Percentiles rank a stretch among this genome's conserved stretches.
Conservation (phyloP, 257 asterid genomes). For the Lantana camara region DNA sequence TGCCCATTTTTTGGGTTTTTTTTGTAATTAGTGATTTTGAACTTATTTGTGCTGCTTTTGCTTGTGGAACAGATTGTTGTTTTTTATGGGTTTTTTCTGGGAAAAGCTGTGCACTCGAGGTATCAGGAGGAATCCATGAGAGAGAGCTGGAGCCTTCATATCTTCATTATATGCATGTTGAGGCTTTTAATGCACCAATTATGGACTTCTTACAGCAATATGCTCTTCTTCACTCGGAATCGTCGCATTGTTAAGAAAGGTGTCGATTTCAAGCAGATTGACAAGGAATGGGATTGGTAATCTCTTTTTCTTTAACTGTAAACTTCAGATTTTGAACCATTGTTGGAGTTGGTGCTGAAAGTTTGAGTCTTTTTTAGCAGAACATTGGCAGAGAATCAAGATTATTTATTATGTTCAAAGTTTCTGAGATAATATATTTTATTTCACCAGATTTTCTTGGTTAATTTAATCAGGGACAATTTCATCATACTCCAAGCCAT, state of each 20-base stretch:
- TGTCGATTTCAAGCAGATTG: constrained; percentile 79
- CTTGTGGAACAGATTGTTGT: constrained; percentile 50
- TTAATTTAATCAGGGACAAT: constrained; percentile 59
- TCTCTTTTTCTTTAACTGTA: background rate
- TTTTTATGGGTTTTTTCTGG: constrained; percentile 65
- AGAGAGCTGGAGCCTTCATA: constrained; percentile 58
- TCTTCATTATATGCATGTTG: constrained; percentile 54
- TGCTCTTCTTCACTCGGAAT: constrained; percentile 72
- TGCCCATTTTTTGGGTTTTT: background rate
- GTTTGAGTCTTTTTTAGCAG: too few relatives aligned
- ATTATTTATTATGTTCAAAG: too few relatives aligned
- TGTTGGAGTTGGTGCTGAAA: too few relatives aligned
- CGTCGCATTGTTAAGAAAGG: constrained; percentile 69
- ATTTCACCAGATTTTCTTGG: too few relatives aligned
- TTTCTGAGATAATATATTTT: too few relatives aligned
- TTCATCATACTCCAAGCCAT: constrained; percentile 75
- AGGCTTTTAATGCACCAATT: constrained; percentile 48
- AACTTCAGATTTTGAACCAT: too few relatives aligned
- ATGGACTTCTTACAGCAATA: constrained; percentile 69
- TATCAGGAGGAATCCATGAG: constrained; percentile 38
- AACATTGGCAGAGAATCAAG: too few relatives aligned
- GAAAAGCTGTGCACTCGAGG: constrained; percentile 53
- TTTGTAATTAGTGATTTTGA: background rate
- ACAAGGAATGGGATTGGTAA: constrained; percentile 61
- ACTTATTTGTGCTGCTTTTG: background rate